Conservation (phyloP, 441 rosid genomes). For the Daphne laureola region DNA sequence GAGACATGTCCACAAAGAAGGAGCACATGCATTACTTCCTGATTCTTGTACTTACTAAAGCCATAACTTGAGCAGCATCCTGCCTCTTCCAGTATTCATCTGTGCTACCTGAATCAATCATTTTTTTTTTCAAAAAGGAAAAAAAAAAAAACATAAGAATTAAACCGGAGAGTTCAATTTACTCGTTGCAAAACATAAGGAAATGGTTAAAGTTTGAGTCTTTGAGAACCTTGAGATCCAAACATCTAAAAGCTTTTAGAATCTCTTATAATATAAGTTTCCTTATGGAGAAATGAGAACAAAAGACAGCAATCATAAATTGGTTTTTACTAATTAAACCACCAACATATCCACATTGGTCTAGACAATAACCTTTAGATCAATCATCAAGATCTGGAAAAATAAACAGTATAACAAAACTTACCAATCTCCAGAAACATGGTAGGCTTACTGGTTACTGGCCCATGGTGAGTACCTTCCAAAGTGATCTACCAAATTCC, state of each 20-base stretch:
- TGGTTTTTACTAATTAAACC: too few relatives aligned
- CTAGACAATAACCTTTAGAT: too few relatives aligned
- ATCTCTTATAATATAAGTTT: too few relatives aligned
- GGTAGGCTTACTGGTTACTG: constrained; percentile 58
- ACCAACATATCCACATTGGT: too few relatives aligned
- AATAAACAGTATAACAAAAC: neutral
- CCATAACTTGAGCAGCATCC: constrained; percentile 83
- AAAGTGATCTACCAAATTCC: constrained; percentile 46
- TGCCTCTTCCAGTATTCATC: constrained; percentile 81
- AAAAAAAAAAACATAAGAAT: too few relatives aligned
- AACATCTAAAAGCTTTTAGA: too few relatives aligned
- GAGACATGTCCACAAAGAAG: neutral
- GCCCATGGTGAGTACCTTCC: constrained; percentile 92
- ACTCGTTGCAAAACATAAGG: neutral
- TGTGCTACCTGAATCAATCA: constrained; percentile 63
- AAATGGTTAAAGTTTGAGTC: too few relatives aligned
- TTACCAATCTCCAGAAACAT: constrained; percentile 83
- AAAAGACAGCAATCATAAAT: too few relatives aligned
- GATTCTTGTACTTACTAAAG: constrained; percentile 50
- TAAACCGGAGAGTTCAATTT: too few relatives aligned
- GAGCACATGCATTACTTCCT: neutral
- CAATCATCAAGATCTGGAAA: neutral
- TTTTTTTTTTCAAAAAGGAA: too few relatives aligned
- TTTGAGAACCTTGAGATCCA: too few relatives aligned
- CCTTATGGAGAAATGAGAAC: too few relatives aligned